Evolutionary conservation across 164 flowering plant genomes (phyloP), one percentile per base, ranked within the genome.

Genomic region (Annona squamosa): DNA sequence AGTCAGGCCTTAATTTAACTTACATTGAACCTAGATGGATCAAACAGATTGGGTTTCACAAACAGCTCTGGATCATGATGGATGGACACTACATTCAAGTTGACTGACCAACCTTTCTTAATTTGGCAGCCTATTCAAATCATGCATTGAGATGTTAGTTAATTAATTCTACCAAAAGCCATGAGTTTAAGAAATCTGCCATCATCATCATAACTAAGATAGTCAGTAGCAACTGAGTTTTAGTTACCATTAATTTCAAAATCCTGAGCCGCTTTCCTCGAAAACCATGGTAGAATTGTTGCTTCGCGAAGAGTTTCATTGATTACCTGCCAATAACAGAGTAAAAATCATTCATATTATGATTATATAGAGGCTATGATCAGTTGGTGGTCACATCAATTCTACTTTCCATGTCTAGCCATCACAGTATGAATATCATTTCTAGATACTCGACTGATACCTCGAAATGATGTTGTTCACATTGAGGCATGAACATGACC

Each of bases 231-330:
- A 26, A 26, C 37, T 26, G 37, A 67, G 70, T 37, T 64, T 46
- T 12, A 41, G 48, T 52, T 13, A 89, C 93, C 91, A 63, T 84
- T 85, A 67, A 89, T 87, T 69, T 85, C 84, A 70, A 87, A 87
- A 73, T 89, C 88, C 73, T 81, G 87, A 4, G 90, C 88, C 41
- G 93, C 90, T 82, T 85, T 89, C 78, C 89, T 85, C 63, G 93
- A 89, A 80, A 47, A 83, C 93, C 93, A 86, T 48, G 90, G 93
- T 10, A 89, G 62, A 52, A 87, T 81, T 46, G 91, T 87, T 2
- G 93, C 91, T 80, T 74, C 82, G 68, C 90, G 72, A 59, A 87
- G 87, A 74, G 93, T 83, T 85, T 89, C 91, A 82, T 63, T 86
- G 48, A 83, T 79, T 12, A 87, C 88, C 93, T 87, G 83, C 19